Evolutionary conservation across 176 grass and related monocot genomes (phyloP).

Genomic region (Aegilops bicornis): DNA sequence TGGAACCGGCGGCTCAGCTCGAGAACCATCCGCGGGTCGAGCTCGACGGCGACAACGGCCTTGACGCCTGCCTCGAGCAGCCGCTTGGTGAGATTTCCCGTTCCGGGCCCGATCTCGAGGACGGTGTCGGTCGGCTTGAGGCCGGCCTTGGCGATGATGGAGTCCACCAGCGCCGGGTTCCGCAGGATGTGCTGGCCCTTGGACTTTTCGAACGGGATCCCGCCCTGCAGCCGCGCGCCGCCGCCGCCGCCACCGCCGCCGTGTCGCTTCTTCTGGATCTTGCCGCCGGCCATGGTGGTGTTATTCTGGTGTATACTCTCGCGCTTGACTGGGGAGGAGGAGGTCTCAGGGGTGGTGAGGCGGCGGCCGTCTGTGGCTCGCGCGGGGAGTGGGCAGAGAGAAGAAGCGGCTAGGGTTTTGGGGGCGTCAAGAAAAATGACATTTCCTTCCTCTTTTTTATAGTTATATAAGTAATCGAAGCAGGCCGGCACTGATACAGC

Average conservation of each 20-base stretch:
- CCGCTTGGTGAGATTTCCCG: slow-evolving; percentile 91
- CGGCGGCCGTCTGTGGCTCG: neutral
- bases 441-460: too few species aligned
- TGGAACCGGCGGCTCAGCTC: slow-evolving; percentile 92
- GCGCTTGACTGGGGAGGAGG: neutral
- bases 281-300: slow-evolving; percentile 65
- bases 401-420: slow-evolving; percentile 4
- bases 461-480: neutral
- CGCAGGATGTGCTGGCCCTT: slow-evolving; percentile 93
- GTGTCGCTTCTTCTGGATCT: slow-evolving; percentile 82
- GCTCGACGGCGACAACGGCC: slow-evolving; percentile 93
- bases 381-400: neutral
- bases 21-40: slow-evolving; percentile 95
- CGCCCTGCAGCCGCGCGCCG: slow-evolving; percentile 55
- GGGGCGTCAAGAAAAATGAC: too few species aligned
- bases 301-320: neutral
- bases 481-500: neutral
- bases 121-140: slow-evolving; percentile 91
- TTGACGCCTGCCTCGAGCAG: slow-evolving; percentile 82
- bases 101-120: slow-evolving; percentile 94
- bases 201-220: slow-evolving; percentile 95
- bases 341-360: neutral
- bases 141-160: slow-evolving; percentile 83
- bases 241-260: slow-evolving; percentile 31
- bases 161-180: slow-evolving; percentile 83